These are phyloP conservation scores for Plantago ovata DNA, from an alignment of 257 asterid species.

Conservation along the genomic window DNA sequence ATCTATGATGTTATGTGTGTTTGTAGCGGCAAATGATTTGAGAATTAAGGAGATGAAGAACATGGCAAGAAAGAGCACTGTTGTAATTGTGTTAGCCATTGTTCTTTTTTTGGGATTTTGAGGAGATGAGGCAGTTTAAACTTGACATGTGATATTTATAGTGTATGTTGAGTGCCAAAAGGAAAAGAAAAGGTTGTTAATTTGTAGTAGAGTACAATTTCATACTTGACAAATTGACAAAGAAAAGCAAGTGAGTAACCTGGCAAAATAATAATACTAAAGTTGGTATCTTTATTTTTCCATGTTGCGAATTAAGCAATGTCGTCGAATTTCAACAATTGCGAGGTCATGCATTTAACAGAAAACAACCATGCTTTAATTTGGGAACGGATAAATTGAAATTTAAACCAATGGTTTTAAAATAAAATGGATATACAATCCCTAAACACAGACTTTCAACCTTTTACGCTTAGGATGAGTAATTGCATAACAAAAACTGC, in stretches of 20 bases:
- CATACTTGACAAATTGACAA: too few species aligned
- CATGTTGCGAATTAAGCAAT: constrained; percentile 5
- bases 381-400: too few species aligned
- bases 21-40: constrained; percentile 20
- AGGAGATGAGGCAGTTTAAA: background rate
- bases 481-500: too few species aligned
- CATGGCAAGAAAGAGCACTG: constrained; percentile 16
- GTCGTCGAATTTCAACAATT: background rate
- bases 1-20: constrained; percentile 25
- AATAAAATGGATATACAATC: too few species aligned
- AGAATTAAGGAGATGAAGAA: constrained; percentile 18
- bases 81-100: constrained; percentile 17
- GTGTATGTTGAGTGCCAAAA: constrained; percentile 18
- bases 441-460: too few species aligned
- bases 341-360: constrained; percentile 14
- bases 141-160: constrained; percentile 32
- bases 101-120: background rate
- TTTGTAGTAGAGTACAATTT: too few species aligned
- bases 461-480: too few species aligned
- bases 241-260: too few species aligned
- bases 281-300: background rate
- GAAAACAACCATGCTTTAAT: constrained; percentile 16
- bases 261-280: too few species aligned
- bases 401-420: too few species aligned
- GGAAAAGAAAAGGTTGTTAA: constrained; percentile 3